Percentiles rank a stretch among this genome's conserved stretches.
Evolutionary conservation across 1,139 yeast genomes (phyloP).

Genomic region (Blastobotrys indianensis): DNA sequence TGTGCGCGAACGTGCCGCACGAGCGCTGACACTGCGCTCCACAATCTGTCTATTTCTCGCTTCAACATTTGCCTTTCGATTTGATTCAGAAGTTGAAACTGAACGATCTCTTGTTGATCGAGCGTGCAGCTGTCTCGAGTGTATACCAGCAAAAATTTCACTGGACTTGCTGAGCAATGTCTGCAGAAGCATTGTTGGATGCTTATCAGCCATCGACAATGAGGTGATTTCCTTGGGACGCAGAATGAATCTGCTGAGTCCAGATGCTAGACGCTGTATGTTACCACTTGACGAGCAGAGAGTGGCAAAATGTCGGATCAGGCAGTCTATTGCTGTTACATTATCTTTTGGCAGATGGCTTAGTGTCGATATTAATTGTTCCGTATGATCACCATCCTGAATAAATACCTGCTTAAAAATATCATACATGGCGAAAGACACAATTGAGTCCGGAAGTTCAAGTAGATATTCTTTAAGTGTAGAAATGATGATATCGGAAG

Average conservation of each 20-base stretch:
- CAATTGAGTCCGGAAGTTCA: slow-evolving; percentile 77
- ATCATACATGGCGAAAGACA: slow-evolving; percentile 63
- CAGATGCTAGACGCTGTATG: no score
- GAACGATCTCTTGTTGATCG: slow-evolving; percentile 21
- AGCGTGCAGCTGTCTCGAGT: slow-evolving; percentile 16
- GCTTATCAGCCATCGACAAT: slow-evolving; percentile 29
- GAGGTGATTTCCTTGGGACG: slow-evolving; percentile 33
- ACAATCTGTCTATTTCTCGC: slow-evolving; percentile 29
- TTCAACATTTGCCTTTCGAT: slow-evolving; percentile 28
- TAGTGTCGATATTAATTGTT: slow-evolving; percentile 16
- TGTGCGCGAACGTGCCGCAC: slow-evolving; percentile 17
- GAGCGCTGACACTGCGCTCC: slow-evolving; percentile 15
- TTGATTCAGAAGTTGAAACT: slow-evolving; percentile 26
- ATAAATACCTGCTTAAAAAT: slow-evolving; percentile 55
- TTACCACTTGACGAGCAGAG: not conserved
- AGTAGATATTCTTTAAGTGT: slow-evolving; percentile 65
- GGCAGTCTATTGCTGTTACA: slow-evolving; percentile 14
- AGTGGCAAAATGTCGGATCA: slow-evolving; percentile 15
- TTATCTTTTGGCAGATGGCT: slow-evolving; percentile 18
- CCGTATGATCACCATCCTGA: not conserved
- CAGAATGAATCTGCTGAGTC: slow-evolving; percentile 27
- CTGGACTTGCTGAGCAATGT: slow-evolving; percentile 26
- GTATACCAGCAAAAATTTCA: slow-evolving; percentile 23
- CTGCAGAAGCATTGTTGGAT: slow-evolving; percentile 26
- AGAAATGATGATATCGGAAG: slow-evolving; percentile 58